phyloP scores from a whole-genome alignment of 257 asterid species.

The Osmanthus fragrans region DNA sequence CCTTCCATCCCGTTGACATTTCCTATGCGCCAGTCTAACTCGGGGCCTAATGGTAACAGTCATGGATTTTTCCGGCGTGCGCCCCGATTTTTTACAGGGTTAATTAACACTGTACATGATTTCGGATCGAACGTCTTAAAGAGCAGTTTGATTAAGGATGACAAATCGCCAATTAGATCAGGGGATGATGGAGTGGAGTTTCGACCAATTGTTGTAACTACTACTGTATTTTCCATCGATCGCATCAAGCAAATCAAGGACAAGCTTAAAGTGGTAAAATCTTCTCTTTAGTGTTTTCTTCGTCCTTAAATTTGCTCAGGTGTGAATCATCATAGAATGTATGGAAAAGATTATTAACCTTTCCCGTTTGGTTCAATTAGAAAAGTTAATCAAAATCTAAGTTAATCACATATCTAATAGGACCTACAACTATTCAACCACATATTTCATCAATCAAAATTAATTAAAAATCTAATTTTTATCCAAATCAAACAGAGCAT shows the following conservation, averaged over 20 bases:
- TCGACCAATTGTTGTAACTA: conserved; percentile 32
- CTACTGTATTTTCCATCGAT: conserved; percentile 33
- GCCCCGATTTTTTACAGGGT: conserved; percentile 14
- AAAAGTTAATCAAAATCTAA: no score
- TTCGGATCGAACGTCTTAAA: conserved; percentile 41
- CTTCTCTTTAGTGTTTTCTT: not conserved
- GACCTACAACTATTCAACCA: no score
- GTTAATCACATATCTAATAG: no score
- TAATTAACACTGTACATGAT: conserved; percentile 28
- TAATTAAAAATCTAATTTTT: no score
- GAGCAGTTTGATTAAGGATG: conserved; percentile 41
- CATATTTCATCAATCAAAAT: no score
- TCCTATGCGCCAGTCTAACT: not conserved
- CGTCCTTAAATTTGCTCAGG: not conserved
- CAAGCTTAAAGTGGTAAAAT: conserved; percentile 31
- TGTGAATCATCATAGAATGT: no score
- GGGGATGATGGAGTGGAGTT: conserved; percentile 40
- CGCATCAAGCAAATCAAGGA: conserved; percentile 37
- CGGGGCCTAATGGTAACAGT: not conserved
- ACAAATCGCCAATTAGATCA: conserved; percentile 30
- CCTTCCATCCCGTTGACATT: not conserved
- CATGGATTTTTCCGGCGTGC: conserved; percentile 14
- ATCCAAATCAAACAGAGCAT: no score
- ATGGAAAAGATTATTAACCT: no score
- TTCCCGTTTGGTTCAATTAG: no score